These are phyloP conservation scores for Aristolochia fimbriata DNA, from an alignment of 164 flowering plant genomes.

Conservation along the genomic window DNA sequence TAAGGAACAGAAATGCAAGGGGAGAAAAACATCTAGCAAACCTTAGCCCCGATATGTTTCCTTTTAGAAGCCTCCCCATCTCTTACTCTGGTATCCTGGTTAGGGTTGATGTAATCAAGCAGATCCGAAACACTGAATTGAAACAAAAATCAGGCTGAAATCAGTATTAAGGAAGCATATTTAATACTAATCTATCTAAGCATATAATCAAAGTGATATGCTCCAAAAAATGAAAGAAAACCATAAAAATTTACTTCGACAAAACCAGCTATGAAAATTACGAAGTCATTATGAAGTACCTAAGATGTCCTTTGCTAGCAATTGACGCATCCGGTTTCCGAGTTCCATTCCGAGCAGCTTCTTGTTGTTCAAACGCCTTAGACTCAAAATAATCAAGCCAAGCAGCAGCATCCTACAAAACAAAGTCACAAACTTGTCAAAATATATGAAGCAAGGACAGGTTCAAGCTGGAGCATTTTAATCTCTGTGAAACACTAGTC, in stretches of 20 bases:
- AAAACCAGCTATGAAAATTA: neutral
- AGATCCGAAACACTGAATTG: slow-evolving; percentile 91
- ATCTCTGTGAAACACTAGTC: neutral
- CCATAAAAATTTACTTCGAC: neutral
- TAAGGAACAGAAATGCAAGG: neutral
- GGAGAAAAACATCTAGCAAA: slow-evolving; percentile 9
- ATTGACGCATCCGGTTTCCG: slow-evolving; percentile 97
- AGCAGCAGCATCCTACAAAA: slow-evolving; percentile 96
- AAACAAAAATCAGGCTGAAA: slow-evolving; percentile 3
- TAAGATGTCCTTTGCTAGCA: slow-evolving; percentile 97
- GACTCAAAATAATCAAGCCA: slow-evolving; percentile 99
- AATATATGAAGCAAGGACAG: neutral
- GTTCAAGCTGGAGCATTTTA: neutral
- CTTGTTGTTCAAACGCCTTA: slow-evolving; percentile 99
- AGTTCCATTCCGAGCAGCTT: slow-evolving; percentile 97
- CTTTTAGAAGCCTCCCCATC: slow-evolving; percentile 48
- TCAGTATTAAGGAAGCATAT: neutral
- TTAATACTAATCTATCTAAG: no score
- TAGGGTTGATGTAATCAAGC: slow-evolving; percentile 92
- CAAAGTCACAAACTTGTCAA: slow-evolving; percentile 1
- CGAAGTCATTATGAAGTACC: slow-evolving; percentile 26
- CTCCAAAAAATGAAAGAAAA: neutral
- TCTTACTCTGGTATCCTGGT: slow-evolving; percentile 50
- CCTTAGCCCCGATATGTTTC: slow-evolving; percentile 57
- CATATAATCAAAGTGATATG: neutral